Base-by-base conservation (phyloP, 495 filamentous ascomycete genomes). In the Podospora tetraspora region DNA sequence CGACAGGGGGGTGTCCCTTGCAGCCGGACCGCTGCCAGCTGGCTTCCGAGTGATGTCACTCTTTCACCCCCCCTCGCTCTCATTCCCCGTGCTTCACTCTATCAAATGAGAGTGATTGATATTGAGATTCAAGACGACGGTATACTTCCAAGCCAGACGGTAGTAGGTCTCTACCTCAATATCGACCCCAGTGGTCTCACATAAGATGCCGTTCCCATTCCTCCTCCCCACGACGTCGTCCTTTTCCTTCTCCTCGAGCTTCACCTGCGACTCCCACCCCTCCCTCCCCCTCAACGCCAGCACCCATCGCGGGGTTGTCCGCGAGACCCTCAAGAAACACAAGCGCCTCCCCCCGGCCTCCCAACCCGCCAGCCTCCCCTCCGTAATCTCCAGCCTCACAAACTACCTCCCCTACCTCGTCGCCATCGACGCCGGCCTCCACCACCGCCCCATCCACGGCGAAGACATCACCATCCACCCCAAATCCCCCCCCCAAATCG, bases 191-290 rank as follows among this genome's bases (percentile, higher is more conserved):
- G 60, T 1, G 4, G 29, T 13, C 62, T 25, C 8, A 3, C 8
- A 21, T 6, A 85, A 68, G 34, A 97, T 97, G 94, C 92, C 94
- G 58, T 97, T 89, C 77, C 88, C 89, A 22, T 96, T 94, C 73
- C 81, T 84, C 34, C 86, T 97, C 52, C 91, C 93, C 3, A 97
- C 93, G 23, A 96, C 93, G 24, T 95, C 92, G 3, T 83, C 87
- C 58, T 87, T 94, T 71, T 89, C 89, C 52, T 94, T 96, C 75
- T 88, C 91, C 10, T 81, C 87, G 22, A 88, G 83, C 79, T 87
- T 94, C 73, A 81, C 75, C 64, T 90, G 87, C 64, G 82, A 86
- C 63, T 90, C 90, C 2, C 94, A 96, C 75, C 92, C 94, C 8
- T 94, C 94, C 0, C 85, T 97, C 12, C 91, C 92, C 11, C 84